These are phyloP conservation scores for Blepharisma undulans DNA, from an alignment of 169 alveolate species.

Conservation along the genomic window DNA sequence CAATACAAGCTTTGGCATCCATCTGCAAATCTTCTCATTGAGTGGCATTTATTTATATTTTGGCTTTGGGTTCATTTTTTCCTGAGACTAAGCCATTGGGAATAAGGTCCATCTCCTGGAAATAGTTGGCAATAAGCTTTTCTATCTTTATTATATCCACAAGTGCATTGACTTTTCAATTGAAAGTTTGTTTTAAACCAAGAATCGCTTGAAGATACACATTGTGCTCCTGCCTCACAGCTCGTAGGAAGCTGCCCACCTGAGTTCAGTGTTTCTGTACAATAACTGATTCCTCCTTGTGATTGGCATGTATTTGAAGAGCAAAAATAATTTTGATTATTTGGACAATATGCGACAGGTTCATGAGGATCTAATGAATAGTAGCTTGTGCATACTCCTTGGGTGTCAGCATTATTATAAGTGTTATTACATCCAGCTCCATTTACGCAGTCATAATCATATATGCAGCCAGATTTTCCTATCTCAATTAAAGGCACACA, in stretches of 20 bases:
- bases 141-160: background rate
- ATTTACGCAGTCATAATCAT: conserved; percentile 24
- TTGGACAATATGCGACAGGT: background rate
- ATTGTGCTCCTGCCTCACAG: background rate
- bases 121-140: background rate
- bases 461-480: background rate
- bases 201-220: background rate
- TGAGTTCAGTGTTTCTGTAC: background rate
- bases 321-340: background rate
- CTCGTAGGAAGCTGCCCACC: background rate
- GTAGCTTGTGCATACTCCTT: background rate
- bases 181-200: background rate
- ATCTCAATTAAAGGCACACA: background rate
- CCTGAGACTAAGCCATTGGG: background rate
- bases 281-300: background rate
- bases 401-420: background rate
- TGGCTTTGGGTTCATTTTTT: background rate
- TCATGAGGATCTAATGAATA: background rate
- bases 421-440: background rate
- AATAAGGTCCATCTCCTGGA: background rate
- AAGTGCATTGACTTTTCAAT: background rate
- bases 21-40: background rate
- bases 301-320: background rate
- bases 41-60: background rate
- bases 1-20: background rate